Conservation (phyloP, 2,329 filamentous ascomycete species). For the Colletotrichum phormii region DNA sequence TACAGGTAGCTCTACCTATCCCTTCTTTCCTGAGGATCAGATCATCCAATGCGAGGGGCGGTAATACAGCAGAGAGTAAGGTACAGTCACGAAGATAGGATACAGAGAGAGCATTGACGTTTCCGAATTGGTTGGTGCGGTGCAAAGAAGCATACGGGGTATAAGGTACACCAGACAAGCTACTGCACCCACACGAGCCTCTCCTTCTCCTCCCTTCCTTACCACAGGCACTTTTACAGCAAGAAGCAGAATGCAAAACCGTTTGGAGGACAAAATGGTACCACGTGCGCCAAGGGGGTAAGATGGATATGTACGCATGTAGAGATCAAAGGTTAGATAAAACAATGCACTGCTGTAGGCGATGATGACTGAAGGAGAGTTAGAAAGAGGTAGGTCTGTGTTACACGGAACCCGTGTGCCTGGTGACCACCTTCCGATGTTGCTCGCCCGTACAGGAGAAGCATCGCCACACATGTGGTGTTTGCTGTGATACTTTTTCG, state of each 20-base stretch:
- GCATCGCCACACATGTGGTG: neutral
- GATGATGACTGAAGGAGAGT: neutral
- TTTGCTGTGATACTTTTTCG: neutral
- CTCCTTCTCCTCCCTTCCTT: neutral
- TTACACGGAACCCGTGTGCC: neutral
- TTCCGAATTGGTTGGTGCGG: neutral
- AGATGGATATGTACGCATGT: neutral
- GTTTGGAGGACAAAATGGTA: neutral
- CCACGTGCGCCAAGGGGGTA: neutral
- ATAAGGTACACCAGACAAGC: neutral
- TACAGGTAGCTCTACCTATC: too few species aligned
- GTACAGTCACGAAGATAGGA: neutral
- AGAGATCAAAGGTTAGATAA: neutral
- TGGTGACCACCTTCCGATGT: neutral
- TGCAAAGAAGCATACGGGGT: neutral
- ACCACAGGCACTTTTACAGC: neutral
- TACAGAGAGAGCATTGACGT: slow-evolving; percentile 8
- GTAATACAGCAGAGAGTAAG: neutral
- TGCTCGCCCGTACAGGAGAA: neutral
- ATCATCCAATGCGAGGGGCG: too few species aligned
- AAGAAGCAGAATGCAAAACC: neutral
- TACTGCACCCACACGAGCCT: slow-evolving; percentile 20
- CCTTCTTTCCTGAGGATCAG: neutral
- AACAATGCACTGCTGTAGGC: neutral
- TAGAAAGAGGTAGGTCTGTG: neutral